Evolutionary conservation across 129 eudicot species (phyloP).

Genomic region (Helianthus annuus): DNA sequence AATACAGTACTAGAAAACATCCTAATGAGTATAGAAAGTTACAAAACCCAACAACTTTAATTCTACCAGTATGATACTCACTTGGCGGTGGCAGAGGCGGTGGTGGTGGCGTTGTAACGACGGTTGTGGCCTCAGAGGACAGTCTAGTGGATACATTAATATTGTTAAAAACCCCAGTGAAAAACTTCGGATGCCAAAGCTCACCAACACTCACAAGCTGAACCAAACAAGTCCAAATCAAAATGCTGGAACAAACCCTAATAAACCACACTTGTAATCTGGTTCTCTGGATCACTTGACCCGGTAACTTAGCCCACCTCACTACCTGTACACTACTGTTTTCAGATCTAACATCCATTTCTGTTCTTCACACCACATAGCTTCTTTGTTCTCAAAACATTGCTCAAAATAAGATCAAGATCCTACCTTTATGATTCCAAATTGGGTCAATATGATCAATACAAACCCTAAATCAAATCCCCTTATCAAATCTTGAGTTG

Average conservation of each 20-base stretch:
- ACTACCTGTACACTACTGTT: constrained; percentile 43
- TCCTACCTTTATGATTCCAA: constrained; percentile 13
- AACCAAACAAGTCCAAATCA: constrained; percentile 90
- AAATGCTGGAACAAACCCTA: constrained; percentile 83
- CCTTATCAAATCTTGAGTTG: constrained; percentile 18
- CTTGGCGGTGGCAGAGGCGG: constrained; percentile 70
- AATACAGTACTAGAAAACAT: not conserved
- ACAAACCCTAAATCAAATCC: constrained; percentile 17
- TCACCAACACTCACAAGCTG: constrained; percentile 77
- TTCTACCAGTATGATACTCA: constrained; percentile 34
- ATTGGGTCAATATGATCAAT: constrained; percentile 10
- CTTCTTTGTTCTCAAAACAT: constrained; percentile 50
- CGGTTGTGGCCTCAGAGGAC: constrained; percentile 31
- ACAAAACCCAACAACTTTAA: not conserved
- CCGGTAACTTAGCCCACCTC: constrained; percentile 53
- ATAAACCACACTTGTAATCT: constrained; percentile 82
- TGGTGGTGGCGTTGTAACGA: constrained; percentile 15
- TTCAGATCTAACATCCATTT: constrained; percentile 80
- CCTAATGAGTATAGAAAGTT: not conserved
- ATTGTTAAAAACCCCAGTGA: constrained; percentile 37
- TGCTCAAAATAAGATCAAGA: constrained; percentile 4
- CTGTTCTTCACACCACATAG: constrained; percentile 56
- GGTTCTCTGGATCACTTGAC: constrained; percentile 55
- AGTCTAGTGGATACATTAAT: constrained; percentile 33
- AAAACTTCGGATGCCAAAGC: constrained; percentile 72